phyloP scores from a whole-genome alignment of 352 stramenopile genomes.

The Phytophthora tentaculata region DNA sequence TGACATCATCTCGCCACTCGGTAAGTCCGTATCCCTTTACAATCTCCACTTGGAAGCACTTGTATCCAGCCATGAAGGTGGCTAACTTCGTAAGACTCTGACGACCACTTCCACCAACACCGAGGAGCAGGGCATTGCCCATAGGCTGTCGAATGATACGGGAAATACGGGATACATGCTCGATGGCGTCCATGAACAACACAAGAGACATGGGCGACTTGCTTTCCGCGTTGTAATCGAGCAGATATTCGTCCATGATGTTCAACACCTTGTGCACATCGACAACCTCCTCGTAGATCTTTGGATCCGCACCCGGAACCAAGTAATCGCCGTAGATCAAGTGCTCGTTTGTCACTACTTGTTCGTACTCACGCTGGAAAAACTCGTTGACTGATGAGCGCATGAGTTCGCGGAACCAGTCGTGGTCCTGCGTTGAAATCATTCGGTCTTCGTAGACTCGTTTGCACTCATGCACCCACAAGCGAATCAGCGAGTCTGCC shows the following conservation, averaged over 20 bases:
- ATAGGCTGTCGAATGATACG: conserved; percentile 84
- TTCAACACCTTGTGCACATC: conserved; percentile 86
- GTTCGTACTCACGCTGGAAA: conserved; percentile 86
- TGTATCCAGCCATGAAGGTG: conserved; percentile 94
- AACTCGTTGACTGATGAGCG: conserved; percentile 67
- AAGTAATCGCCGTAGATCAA: conserved; percentile 86
- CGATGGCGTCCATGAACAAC: conserved; percentile 88
- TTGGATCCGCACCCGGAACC: conserved; percentile 78
- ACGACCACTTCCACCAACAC: conserved; percentile 92
- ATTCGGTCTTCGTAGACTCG: conserved; percentile 96
- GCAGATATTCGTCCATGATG: conserved; percentile 90
- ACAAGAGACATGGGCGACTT: conserved; percentile 92
- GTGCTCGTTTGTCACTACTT: conserved; percentile 77
- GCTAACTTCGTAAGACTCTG: conserved; percentile 93
- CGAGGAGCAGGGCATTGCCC: conserved; percentile 92
- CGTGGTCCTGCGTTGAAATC: conserved; percentile 90
- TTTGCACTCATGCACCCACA: conserved; percentile 95
- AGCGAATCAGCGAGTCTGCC: conserved; percentile 70
- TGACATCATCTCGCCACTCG: conserved; percentile 95
- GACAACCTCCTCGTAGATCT: conserved; percentile 90
- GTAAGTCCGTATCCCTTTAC: conserved; percentile 93
- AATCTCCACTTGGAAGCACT: conserved; percentile 96
- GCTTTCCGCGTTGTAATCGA: conserved; percentile 92
- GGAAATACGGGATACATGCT: conserved; percentile 86
- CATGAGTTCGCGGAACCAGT: conserved; percentile 90